Conservation (phyloP, 768 basidiomycete genomes). For the Macrolepiota albuminosa region DNA sequence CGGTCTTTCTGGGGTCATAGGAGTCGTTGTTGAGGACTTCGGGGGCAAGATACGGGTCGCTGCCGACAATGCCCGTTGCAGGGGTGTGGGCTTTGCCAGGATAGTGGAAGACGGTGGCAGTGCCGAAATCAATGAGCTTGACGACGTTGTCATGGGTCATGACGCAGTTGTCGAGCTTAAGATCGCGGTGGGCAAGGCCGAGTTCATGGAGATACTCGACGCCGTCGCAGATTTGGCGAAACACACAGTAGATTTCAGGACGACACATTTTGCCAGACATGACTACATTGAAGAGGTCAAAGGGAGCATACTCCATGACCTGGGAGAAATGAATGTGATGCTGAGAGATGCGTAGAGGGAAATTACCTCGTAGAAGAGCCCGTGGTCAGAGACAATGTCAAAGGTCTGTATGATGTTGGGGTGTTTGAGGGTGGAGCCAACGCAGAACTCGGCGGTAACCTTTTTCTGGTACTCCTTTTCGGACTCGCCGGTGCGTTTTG, state of each 20-base stretch:
- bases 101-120: constrained; percentile 99
- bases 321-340: constrained; percentile 27
- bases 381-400: constrained; percentile 96
- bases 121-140: constrained; percentile 99
- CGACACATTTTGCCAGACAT: constrained; percentile 99
- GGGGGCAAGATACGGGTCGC: constrained; percentile 97
- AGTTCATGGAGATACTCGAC: constrained; percentile 97
- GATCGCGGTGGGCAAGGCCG: constrained; percentile 96
- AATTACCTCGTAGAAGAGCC: constrained; percentile 93
- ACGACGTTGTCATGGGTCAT: constrained; percentile 94
- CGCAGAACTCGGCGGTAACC: constrained; percentile 98
- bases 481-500: constrained; percentile 80
- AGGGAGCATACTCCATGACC: constrained; percentile 99
- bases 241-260: constrained; percentile 98
- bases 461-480: constrained; percentile 99
- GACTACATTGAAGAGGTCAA: constrained; percentile 97
- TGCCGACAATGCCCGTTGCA: constrained; percentile 91
- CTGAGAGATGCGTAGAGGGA: background rate
- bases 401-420: constrained; percentile 96
- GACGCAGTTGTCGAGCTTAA: constrained; percentile 99
- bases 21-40: constrained; percentile 78
- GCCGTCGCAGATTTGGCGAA: constrained; percentile 96
- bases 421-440: constrained; percentile 91
- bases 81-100: constrained; percentile 81
- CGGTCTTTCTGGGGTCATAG: constrained; percentile 96